Conservation (phyloP, 2,329 filamentous ascomycete genomes). For the Penicillium sp. region DNA sequence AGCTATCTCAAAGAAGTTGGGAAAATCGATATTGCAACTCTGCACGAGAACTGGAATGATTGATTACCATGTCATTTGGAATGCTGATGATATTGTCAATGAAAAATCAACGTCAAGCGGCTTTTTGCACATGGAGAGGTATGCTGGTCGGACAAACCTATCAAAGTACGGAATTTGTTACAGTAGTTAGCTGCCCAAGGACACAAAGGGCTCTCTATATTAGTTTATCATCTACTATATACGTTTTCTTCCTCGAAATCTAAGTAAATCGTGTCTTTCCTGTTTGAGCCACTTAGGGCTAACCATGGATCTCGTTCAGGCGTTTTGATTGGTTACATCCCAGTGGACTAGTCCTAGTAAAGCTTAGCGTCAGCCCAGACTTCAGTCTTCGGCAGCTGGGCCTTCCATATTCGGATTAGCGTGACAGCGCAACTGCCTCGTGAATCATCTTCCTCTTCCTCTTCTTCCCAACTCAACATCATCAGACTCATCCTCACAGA, state of each 20-base stretch:
- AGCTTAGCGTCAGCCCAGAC: too few species aligned
- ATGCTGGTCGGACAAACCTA: background rate
- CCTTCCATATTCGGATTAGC: too few species aligned
- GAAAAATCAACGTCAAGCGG: background rate
- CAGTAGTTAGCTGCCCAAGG: too few species aligned
- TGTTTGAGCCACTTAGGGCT: constrained; percentile 1
- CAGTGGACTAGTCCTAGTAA: too few species aligned
- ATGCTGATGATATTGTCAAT: background rate
- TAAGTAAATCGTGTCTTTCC: background rate
- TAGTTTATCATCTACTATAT: background rate
- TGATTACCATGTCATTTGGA: background rate
- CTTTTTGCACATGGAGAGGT: too few species aligned
- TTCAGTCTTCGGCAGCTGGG: too few species aligned
- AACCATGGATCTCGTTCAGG: too few species aligned
- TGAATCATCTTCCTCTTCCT: too few species aligned
- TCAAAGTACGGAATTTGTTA: too few species aligned
- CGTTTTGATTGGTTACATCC: background rate
- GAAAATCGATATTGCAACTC: constrained; percentile 5
- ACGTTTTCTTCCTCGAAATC: background rate
- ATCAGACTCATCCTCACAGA: too few species aligned
- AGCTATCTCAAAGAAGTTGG: constrained; percentile 10
- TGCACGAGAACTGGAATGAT: constrained; percentile 13
- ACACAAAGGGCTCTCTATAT: background rate
- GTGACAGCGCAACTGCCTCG: too few species aligned
- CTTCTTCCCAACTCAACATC: too few species aligned